phyloP scores from a whole-genome alignment of 805 yeast species.

The Metschnikowia similis region DNA sequence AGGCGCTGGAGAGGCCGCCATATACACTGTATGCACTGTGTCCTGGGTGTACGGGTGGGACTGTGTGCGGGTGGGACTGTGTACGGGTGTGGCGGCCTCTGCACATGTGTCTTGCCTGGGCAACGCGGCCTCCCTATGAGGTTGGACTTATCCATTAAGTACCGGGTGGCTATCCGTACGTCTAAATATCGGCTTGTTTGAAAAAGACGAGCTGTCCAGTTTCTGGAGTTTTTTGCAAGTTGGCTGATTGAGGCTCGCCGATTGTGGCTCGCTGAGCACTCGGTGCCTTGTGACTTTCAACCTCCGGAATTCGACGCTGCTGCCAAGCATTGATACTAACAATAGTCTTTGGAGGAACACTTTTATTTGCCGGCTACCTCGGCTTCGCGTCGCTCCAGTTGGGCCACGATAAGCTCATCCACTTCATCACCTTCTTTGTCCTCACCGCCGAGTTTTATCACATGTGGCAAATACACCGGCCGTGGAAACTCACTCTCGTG shows the following conservation, averaged over 20 bases:
- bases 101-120: not conserved
- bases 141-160: not conserved
- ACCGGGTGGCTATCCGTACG: conserved; percentile 1
- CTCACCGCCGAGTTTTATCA: conserved; percentile 49
- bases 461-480: conserved; percentile 32
- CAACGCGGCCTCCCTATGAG: not conserved
- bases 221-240: too few species aligned
- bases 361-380: conserved; percentile 36
- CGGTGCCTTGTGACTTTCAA: too few species aligned
- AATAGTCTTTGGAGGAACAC: conserved; percentile 25
- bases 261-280: too few species aligned
- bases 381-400: conserved; percentile 49
- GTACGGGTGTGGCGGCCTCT: not conserved
- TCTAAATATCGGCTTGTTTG: not conserved
- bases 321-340: not conserved
- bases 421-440: conserved; percentile 42
- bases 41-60: not conserved
- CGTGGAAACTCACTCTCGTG: conserved; percentile 25
- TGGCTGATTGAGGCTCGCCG: too few species aligned
- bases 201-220: too few species aligned
- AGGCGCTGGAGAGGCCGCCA: too few species aligned
- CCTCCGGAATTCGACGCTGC: too few species aligned
- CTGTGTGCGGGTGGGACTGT: not conserved
- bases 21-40: not conserved
- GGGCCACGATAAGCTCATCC: conserved; percentile 49